These are phyloP conservation scores for Pseudopediastrum boryanum DNA, from an alignment of 139 green algal genomes.

Conservation along the genomic window DNA sequence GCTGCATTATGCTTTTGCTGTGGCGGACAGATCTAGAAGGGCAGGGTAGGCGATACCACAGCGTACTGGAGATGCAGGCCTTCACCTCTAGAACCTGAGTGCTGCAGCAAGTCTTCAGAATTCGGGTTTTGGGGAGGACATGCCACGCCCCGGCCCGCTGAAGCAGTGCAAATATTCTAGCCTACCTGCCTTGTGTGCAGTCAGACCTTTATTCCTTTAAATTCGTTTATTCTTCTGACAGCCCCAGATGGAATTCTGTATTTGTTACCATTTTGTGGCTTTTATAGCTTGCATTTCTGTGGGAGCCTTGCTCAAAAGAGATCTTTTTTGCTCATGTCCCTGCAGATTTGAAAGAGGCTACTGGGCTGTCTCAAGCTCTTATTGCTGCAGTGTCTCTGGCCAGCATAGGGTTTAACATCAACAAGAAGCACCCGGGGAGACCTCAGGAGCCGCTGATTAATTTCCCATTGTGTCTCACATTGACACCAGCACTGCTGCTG, in stretches of 20 bases:
- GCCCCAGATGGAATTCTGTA: background rate
- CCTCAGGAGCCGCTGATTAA: slow-evolving; percentile 29
- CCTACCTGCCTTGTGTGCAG: background rate
- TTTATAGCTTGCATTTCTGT: background rate
- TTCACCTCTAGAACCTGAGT: too few relatives aligned
- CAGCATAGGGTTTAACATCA: slow-evolving; percentile 28
- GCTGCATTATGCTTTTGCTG: too few relatives aligned
- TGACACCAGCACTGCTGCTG: slow-evolving; percentile 29
- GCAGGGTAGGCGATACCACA: too few relatives aligned
- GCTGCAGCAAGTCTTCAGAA: too few relatives aligned
- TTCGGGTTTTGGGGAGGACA: too few relatives aligned
- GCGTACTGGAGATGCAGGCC: too few relatives aligned
- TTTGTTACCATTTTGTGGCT: background rate
- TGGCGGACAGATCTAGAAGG: too few relatives aligned
- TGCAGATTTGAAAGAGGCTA: slow-evolving; percentile 29
- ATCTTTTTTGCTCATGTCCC: background rate
- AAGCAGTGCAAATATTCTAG: too few relatives aligned
- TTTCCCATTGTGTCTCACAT: slow-evolving; percentile 18
- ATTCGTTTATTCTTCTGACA: background rate
- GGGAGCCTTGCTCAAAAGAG: background rate
- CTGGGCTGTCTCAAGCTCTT: slow-evolving; percentile 24
- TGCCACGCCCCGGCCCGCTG: too few relatives aligned
- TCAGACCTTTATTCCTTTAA: too few relatives aligned
- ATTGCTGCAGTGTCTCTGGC: slow-evolving; percentile 26
- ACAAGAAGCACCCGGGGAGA: slow-evolving; percentile 17